Conservation (phyloP, 2,329 filamentous ascomycete genomes). For the Trichoderma aggressivum region DNA sequence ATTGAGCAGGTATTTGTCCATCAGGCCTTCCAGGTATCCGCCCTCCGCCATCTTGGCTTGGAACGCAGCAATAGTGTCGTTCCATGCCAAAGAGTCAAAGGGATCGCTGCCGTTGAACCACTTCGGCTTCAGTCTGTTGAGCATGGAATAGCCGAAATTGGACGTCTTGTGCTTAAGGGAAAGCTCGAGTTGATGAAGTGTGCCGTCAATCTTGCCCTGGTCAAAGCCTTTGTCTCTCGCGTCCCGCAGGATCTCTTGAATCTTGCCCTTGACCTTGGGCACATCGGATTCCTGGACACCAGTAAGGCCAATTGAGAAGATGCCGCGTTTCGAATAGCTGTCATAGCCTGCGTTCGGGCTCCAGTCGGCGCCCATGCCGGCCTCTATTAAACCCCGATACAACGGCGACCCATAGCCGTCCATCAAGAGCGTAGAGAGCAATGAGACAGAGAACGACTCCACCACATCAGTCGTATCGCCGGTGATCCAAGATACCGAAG, state of each 20-base stretch:
- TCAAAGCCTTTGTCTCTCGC: constrained; percentile 77
- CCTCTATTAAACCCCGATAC: constrained; percentile 84
- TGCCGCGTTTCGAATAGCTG: constrained; percentile 67
- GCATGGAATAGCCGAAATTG: constrained; percentile 85
- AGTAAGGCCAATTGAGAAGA: constrained; percentile 87
- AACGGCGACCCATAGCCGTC: constrained; percentile 94
- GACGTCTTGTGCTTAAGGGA: constrained; percentile 93
- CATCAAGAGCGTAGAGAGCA: constrained; percentile 80
- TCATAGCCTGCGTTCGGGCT: constrained; percentile 94
- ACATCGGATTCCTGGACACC: constrained; percentile 84
- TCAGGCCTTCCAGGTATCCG: constrained; percentile 75
- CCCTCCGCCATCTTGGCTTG: constrained; percentile 71
- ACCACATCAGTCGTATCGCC: constrained; percentile 78
- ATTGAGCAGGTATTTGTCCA: constrained; percentile 88
- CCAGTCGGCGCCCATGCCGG: constrained; percentile 86
- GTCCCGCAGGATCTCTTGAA: constrained; percentile 69
- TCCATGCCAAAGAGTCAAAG: constrained; percentile 88
- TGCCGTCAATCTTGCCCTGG: constrained; percentile 84
- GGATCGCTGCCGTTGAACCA: constrained; percentile 97
- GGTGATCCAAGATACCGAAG: constrained; percentile 88
- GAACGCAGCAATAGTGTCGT: constrained; percentile 81
- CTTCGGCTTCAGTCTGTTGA: constrained; percentile 82
- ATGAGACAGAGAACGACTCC: constrained; percentile 81
- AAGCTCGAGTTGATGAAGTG: constrained; percentile 92
- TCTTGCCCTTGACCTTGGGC: constrained; percentile 68